These are phyloP conservation scores for Populus hybrid DNA, from an alignment of 441 rosid species.

Conservation along the genomic window DNA sequence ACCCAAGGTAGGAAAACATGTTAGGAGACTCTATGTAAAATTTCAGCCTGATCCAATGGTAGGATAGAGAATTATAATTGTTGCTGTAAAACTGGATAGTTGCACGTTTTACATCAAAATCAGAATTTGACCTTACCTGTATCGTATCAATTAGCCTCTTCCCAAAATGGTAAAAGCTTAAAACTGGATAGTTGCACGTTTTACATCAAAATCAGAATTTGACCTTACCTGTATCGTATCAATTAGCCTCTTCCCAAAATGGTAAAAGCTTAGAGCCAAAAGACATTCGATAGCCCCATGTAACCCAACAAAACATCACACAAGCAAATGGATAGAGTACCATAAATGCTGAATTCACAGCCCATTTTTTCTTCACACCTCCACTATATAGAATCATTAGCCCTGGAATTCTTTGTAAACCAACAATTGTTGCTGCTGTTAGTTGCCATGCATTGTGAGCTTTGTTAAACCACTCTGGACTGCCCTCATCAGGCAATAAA, in stretches of 20 bases:
- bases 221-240: no score
- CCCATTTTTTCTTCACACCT: slow-evolving; percentile 54
- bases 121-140: no score
- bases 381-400: slow-evolving; percentile 48
- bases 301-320: slow-evolving; percentile 22
- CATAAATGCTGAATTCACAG: slow-evolving; percentile 59
- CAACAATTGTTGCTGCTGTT: slow-evolving; percentile 48
- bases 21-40: no score
- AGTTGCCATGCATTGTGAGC: slow-evolving; percentile 60
- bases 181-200: no score
- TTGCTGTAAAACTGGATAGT: no score
- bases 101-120: no score
- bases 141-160: slow-evolving; percentile 6
- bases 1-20: no score
- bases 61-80: no score
- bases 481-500: slow-evolving; percentile 23
- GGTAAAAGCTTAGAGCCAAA: slow-evolving; percentile 22
- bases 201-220: no score
- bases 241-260: slow-evolving; percentile 28
- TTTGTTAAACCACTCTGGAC: slow-evolving; percentile 47
- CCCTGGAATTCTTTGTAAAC: slow-evolving; percentile 55
- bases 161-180: slow-evolving; percentile 22
- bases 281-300: slow-evolving; percentile 49
- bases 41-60: no score
- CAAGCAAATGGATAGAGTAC: slow-evolving; percentile 47